Percentiles rank a stretch among this genome's conserved stretches.
phyloP scores from a whole-genome alignment of 2,329 filamentous ascomycete species.

The Trichoderma asperellum region DNA sequence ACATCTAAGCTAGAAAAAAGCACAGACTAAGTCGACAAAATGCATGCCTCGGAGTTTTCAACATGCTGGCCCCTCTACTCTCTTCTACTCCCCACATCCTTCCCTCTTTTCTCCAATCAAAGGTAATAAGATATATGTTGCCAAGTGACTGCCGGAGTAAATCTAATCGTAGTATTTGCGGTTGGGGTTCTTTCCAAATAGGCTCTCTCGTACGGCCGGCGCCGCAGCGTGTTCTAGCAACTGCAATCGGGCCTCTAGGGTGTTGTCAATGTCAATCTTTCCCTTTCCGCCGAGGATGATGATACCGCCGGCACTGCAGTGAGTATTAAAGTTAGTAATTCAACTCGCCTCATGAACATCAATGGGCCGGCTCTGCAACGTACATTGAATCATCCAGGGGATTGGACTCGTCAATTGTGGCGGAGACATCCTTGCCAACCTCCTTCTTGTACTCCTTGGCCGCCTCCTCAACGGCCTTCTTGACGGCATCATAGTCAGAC shows the following conservation, averaged over 20 bases:
- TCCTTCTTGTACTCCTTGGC: slow-evolving; percentile 83
- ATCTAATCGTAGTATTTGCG: slow-evolving; percentile 91
- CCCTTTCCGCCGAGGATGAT: slow-evolving; percentile 78
- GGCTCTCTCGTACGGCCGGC: slow-evolving; percentile 78
- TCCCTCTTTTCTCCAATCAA: slow-evolving; percentile 13
- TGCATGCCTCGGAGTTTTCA: slow-evolving; percentile 22
- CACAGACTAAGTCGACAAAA: slow-evolving; percentile 31
- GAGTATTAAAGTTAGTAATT: slow-evolving; percentile 30
- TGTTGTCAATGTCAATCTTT: slow-evolving; percentile 99
- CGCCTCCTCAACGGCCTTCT: slow-evolving; percentile 78
- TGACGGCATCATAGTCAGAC: slow-evolving; percentile 74
- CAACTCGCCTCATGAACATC: slow-evolving; percentile 20
- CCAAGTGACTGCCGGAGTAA: slow-evolving; percentile 6
- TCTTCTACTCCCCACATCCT: neutral
- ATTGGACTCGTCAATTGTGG: slow-evolving; percentile 77
- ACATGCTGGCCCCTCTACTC: slow-evolving; percentile 10
- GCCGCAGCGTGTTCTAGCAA: slow-evolving; percentile 84
- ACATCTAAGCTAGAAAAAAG: slow-evolving; percentile 42
- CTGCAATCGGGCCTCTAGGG: slow-evolving; percentile 86
- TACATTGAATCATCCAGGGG: slow-evolving; percentile 82
- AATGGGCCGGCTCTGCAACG: slow-evolving; percentile 45
- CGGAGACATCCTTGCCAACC: slow-evolving; percentile 68
- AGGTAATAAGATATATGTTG: slow-evolving; percentile 14
- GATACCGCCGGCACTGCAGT: slow-evolving; percentile 77
- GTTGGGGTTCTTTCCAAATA: slow-evolving; percentile 95